Conservation (phyloP, 495 filamentous ascomycete genomes). For the Penicillium mononematosum region DNA sequence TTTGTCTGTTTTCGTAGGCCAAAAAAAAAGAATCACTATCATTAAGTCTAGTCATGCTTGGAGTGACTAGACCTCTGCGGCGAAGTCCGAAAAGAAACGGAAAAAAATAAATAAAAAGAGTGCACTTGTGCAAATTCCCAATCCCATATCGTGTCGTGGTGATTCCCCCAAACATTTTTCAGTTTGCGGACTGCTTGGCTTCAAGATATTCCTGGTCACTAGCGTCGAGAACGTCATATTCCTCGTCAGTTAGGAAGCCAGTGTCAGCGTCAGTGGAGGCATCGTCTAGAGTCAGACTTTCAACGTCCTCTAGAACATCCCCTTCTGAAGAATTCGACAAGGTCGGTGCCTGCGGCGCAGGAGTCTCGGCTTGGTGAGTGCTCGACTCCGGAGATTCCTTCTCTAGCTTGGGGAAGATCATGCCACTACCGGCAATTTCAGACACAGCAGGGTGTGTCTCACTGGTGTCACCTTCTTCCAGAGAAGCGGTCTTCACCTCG, state of each 20-base stretch:
- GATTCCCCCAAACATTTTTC: not conserved
- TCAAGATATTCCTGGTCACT: constrained; percentile 83
- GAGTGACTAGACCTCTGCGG: constrained; percentile 11
- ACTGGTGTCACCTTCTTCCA: constrained; percentile 18
- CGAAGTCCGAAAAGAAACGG: constrained; percentile 18
- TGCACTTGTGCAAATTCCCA: constrained; percentile 26
- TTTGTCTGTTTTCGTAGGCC: constrained; percentile 17
- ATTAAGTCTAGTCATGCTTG: constrained; percentile 9
- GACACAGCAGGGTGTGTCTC: constrained; percentile 10
- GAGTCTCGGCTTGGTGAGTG: constrained; percentile 59
- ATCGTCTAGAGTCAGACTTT: constrained; percentile 62
- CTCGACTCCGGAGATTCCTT: constrained; percentile 88
- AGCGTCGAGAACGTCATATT: constrained; percentile 95
- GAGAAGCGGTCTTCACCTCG: constrained; percentile 53
- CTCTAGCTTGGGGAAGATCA: constrained; percentile 96
- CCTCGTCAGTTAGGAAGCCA: constrained; percentile 91
- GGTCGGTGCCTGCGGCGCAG: constrained; percentile 33
- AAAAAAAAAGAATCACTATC: constrained; percentile 5
- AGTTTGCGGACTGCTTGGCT: constrained; percentile 36
- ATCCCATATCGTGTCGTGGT: constrained; percentile 19
- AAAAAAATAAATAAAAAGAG: constrained; percentile 22
- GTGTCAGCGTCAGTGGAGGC: constrained; percentile 53
- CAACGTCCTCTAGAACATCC: constrained; percentile 65
- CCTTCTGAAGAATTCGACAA: constrained; percentile 46
- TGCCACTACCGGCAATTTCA: constrained; percentile 55